Percentiles rank a stretch among this genome's conserved stretches.
Conservation (phyloP, 352 stramenopile genomes). For the Globisporangium cederbergense region DNA sequence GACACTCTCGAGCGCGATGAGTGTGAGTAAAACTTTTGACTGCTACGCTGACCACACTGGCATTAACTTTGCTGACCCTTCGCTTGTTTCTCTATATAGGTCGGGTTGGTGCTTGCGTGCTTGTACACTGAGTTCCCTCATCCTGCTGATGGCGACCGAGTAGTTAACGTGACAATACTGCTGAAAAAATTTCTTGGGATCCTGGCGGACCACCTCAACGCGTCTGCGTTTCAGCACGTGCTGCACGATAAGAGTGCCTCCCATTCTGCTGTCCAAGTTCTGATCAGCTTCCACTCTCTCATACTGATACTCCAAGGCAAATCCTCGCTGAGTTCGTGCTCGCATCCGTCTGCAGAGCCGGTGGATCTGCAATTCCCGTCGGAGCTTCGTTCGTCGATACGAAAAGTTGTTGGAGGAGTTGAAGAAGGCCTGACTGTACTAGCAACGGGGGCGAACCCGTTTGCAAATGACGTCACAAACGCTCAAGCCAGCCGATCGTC, state of each 20-base stretch:
- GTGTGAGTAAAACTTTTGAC: conserved; percentile 26
- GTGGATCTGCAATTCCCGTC: conserved; percentile 54
- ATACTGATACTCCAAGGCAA: conserved; percentile 66
- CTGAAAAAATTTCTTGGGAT: conserved; percentile 49
- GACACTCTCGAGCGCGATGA: conserved; percentile 31
- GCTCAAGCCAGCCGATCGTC: conserved; percentile 2
- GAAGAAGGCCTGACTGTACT: conserved; percentile 30
- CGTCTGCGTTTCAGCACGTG: conserved; percentile 9
- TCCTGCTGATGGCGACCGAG: conserved; percentile 14
- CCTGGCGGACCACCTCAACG: conserved; percentile 31
- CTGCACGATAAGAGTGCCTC: conserved; percentile 17
- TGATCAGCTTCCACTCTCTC: conserved; percentile 54
- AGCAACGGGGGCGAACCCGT: conserved; percentile 15
- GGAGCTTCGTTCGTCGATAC: conserved; percentile 53
- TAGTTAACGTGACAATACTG: conserved; percentile 15
- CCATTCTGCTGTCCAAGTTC: conserved; percentile 28
- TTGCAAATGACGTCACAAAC: neutral
- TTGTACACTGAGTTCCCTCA: conserved; percentile 26
- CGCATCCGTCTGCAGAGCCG: conserved; percentile 56
- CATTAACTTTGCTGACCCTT: conserved; percentile 7
- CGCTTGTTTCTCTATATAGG: conserved; percentile 18
- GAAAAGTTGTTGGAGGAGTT: conserved; percentile 42
- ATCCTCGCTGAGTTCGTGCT: conserved; percentile 26
- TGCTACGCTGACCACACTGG: conserved; percentile 11
- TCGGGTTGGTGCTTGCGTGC: conserved; percentile 36